Evolutionary conservation across 2,329 filamentous ascomycete genomes (phyloP).

Genomic region (Penicillium decumbens): DNA sequence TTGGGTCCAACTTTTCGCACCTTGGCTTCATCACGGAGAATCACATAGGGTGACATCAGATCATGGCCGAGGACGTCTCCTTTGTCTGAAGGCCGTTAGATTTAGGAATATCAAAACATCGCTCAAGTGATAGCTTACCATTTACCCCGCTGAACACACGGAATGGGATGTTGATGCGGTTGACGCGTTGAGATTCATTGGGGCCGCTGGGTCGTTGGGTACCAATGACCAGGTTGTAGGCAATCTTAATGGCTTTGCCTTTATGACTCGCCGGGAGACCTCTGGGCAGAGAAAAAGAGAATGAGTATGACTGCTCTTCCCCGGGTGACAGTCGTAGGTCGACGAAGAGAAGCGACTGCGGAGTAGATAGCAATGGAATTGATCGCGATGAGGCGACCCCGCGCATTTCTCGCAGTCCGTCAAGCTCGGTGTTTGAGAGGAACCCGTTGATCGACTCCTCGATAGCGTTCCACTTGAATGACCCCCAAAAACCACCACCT

Average conservation of each 20-base stretch:
- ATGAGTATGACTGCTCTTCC: conserved; percentile 82
- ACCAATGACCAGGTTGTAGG: conserved; percentile 84
- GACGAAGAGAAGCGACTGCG: conserved; percentile 93
- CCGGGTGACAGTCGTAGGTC: conserved; percentile 82
- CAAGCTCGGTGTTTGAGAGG: conserved; percentile 79
- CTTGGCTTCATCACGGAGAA: conserved; percentile 76
- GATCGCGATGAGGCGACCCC: conserved; percentile 78
- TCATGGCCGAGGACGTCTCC: conserved; percentile 91
- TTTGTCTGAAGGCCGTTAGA: conserved; percentile 46
- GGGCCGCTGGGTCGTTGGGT: conserved; percentile 78
- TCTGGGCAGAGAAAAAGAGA: conserved; percentile 77
- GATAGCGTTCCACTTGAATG: conserved; percentile 82
- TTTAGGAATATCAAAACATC: not conserved
- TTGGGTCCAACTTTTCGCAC: conserved; percentile 51
- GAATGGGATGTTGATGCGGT: conserved; percentile 88
- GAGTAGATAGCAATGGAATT: conserved; percentile 86
- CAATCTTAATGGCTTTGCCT: conserved; percentile 89
- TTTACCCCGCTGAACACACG: conserved; percentile 91
- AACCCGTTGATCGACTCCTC: conserved; percentile 84
- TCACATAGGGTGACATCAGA: conserved; percentile 86
- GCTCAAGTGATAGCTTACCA: conserved; percentile 40
- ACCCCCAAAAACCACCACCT: conserved; percentile 71
- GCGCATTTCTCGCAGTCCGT: conserved; percentile 93
- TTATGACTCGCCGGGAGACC: conserved; percentile 88
- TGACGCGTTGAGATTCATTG: conserved; percentile 73